Evolutionary conservation across 2,329 filamentous ascomycete species (phyloP).

Genomic region (Fusarium setosum): DNA sequence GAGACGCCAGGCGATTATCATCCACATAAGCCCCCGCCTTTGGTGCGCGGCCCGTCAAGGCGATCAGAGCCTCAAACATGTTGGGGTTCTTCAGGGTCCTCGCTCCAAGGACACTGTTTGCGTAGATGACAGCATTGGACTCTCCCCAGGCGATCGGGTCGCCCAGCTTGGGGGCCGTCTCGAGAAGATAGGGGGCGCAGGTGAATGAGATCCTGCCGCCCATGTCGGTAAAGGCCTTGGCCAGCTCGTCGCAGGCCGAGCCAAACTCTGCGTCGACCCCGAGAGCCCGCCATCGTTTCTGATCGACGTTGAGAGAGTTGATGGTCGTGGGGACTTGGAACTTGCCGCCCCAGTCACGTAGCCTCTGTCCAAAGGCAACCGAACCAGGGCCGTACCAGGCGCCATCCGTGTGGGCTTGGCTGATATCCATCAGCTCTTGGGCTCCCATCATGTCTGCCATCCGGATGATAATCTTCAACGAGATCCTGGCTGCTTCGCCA

Average conservation of each 20-base stretch:
- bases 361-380: slow-evolving; percentile 18
- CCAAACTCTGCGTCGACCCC: slow-evolving; percentile 22
- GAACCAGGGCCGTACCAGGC: slow-evolving; percentile 27
- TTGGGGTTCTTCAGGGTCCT: slow-evolving; percentile 35
- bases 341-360: slow-evolving; percentile 28
- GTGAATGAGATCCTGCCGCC: slow-evolving; percentile 27
- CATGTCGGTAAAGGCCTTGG: slow-evolving; percentile 31
- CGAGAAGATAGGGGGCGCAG: slow-evolving; percentile 36
- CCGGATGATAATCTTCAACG: slow-evolving; percentile 27
- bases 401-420: slow-evolving; percentile 29
- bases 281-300: slow-evolving; percentile 30
- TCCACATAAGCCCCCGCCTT: slow-evolving; percentile 22
- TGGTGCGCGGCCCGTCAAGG: slow-evolving; percentile 31
- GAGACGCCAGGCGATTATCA: slow-evolving; percentile 15
- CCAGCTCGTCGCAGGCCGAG: slow-evolving; percentile 17
- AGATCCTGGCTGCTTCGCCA: slow-evolving; percentile 19
- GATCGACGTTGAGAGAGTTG: slow-evolving; percentile 32
- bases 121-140: slow-evolving; percentile 37
- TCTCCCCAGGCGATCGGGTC: slow-evolving; percentile 35
- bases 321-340: slow-evolving; percentile 30
- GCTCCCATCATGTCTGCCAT: slow-evolving; percentile 28
- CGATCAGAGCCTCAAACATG: slow-evolving; percentile 30
- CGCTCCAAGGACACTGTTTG: slow-evolving; percentile 35
- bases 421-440: slow-evolving; percentile 28
- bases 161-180: slow-evolving; percentile 13